Percentiles rank a stretch among this genome's conserved stretches.
Evolutionary conservation across 1,284 basidiomycete genomes (phyloP).

Genomic region (Apiotrichum porosum): DNA sequence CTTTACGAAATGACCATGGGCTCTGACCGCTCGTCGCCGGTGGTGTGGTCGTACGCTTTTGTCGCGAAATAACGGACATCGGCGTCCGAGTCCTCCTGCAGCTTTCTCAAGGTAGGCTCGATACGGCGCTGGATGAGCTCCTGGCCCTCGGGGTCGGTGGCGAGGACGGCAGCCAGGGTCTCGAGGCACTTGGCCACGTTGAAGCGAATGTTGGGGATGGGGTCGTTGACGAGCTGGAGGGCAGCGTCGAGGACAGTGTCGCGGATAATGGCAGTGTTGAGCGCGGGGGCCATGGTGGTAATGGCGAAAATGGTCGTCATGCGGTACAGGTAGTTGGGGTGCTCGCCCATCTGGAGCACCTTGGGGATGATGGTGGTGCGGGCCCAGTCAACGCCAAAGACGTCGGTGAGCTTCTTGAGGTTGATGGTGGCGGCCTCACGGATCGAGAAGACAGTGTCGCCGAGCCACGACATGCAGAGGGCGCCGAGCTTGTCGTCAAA

Average conservation of each 20-base stretch:
- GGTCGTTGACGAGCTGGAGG: conserved; percentile 76
- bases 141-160: conserved; percentile 63
- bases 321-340: conserved; percentile 95
- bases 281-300: conserved; percentile 93
- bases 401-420: conserved; percentile 94
- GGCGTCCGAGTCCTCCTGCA: conserved; percentile 86
- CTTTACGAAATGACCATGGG: conserved; percentile 32
- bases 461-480: conserved; percentile 98
- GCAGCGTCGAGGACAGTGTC: conserved; percentile 83
- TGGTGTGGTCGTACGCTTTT: conserved; percentile 47
- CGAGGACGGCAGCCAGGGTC: conserved; percentile 71
- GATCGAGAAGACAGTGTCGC: conserved; percentile 97
- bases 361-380: conserved; percentile 91
- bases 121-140: conserved; percentile 70
- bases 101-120: conserved; percentile 74
- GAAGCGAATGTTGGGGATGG: conserved; percentile 99
- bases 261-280: conserved; percentile 78
- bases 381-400: conserved; percentile 99
- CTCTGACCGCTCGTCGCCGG: conserved; percentile 36
- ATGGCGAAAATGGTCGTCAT: conserved; percentile 99
- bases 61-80: conserved; percentile 68
- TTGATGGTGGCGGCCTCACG: conserved; percentile 96
- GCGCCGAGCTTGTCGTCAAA: conserved; percentile 97
- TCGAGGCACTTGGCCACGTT: conserved; percentile 95
- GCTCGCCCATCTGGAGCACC: conserved; percentile 94